phyloP scores from a whole-genome alignment of 2,329 filamentous ascomycete genomes.

The Penicillium corylophilum region DNA sequence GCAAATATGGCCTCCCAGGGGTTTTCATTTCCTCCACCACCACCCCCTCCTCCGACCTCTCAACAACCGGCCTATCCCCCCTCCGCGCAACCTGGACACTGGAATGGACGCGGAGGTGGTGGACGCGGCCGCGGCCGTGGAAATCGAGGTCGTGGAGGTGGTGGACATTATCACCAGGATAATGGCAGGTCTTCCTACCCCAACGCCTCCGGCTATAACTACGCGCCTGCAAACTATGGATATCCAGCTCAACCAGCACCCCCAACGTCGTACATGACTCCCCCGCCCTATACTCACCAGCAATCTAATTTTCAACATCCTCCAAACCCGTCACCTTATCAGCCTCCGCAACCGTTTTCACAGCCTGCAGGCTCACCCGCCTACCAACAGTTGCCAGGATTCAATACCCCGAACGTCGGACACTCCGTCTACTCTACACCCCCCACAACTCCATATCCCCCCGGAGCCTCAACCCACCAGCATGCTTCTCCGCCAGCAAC shows the following conservation, averaged over 20 bases:
- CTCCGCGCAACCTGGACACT: constrained; percentile 29
- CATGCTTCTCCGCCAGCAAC: constrained; percentile 24
- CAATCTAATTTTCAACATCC: constrained; percentile 25
- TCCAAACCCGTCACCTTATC: constrained; percentile 20
- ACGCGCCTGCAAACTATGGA: constrained; percentile 31
- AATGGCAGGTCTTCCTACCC: constrained; percentile 24
- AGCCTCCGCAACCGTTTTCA: constrained; percentile 26
- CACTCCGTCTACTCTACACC: constrained; percentile 22
- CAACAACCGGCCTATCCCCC: constrained; percentile 22
- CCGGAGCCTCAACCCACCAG: constrained; percentile 21
- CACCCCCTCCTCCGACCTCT: constrained; percentile 37
- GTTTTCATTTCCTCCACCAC: constrained; percentile 49
- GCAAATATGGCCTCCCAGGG: constrained; percentile 41
- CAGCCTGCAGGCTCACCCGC: constrained; percentile 24
- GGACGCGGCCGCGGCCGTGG: constrained; percentile 39
- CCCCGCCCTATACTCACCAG: constrained; percentile 27
- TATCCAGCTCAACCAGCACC: constrained; percentile 29
- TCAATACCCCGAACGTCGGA: constrained; percentile 26
- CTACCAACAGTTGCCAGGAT: constrained; percentile 29
- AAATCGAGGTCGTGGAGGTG: constrained; percentile 33
- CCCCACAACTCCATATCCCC: constrained; percentile 14
- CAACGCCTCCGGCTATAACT: constrained; percentile 27
- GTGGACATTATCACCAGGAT: constrained; percentile 17
- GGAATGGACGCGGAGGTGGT: constrained; percentile 26
- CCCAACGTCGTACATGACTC: constrained; percentile 25